Evolutionary conservation across 257 asterid genomes (phyloP), one percentile per base, ranked within the genome.

Genomic region (Scutellaria baicalensis): DNA sequence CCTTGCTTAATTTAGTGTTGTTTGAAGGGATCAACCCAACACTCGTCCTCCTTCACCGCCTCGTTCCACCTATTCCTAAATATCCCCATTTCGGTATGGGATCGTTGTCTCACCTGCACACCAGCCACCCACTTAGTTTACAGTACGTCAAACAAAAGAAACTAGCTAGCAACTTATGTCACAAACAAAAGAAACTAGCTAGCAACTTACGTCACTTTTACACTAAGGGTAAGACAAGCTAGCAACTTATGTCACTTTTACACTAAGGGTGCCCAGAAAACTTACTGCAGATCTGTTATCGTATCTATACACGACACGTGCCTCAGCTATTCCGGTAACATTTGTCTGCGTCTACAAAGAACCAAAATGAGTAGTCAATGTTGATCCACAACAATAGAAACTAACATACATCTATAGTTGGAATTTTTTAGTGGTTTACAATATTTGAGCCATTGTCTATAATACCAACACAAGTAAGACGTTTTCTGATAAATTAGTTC

Each of bases 11-110:
- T 27, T 27, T 27, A 27, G 33, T 61, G 67, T 64, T 68, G 68
- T 44, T 48, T 40, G 59, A 74, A 91, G 5, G 96, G 96, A 79
- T 93, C 90, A 27, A 70, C 69, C 97, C 97, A 93, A 66, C 97
- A 93, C 61, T 79, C 54, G 43, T 93, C 99, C 52, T 84, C 77
- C 75, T 81, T 65, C 33, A 79, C 87, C 2, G 97, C 96, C 39
- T 73, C 57, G 17, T 49, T 59, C 99, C 99, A 93, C 69, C 99
- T 84, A 1, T 64, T 77, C 77, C 64, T 75, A 70, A 91, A 93
- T 1, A 75, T 67, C 59, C 13, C 61, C 99, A 91, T 91, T 75
- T 93, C 99, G 1, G 68, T 59, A 61, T 78, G 81, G 2, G 99
- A 93, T 45, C 73, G 88, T 58, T 51, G 62, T 13, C 99, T 75